Evolutionary conservation across 495 filamentous ascomycete genomes (phyloP), one percentile per base, ranked within the genome.

Genomic region (Tuber melanosporum): DNA sequence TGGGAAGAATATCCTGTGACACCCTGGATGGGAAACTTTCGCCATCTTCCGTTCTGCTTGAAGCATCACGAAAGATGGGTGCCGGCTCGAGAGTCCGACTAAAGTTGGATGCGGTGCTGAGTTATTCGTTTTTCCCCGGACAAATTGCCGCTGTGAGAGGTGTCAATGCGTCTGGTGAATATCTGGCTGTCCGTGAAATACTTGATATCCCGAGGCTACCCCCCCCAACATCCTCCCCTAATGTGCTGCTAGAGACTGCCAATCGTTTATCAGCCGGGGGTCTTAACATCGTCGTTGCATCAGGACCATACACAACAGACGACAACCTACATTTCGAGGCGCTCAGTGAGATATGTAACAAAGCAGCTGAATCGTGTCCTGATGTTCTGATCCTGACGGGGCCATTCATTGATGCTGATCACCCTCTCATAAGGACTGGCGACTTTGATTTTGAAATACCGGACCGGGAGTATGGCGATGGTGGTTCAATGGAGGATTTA

Each of bases 1-100:
- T 98, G 17, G 95, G 95, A 26, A 89, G 95, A 39, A 97, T 99
- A 73, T 92, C 92, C 1, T 97, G 91, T 0, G 95, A 99, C 84
- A 89, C 90, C 26, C 84, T 89, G 17, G 93, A 95, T 80, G 94
- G 94, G 1, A 94, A 90, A 77, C 88, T 98, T 57, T 97, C 96
- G 78, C 83, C 89, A 4, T 90, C 92, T 9, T 97, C 93, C 3
- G 85, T 98, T 2, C 89, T 98, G 22, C 87, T 99, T 5, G 95
- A 99, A 83, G 93, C 91, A 15, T 96, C 93, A 2, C 87, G 95
- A 72, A 88, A 92, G n/a, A 93, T 89, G 74, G 95, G 95, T 32
- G 92, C 90, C 71, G 95, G 94, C 39, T 83, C 91, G 71, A 89
- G 95, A 75, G 88, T 97, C 39, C 93, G 93, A 6, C 86, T 99